Percentiles rank a stretch among this genome's conserved stretches.
These are phyloP conservation scores for Parachaetomium inaequale DNA, from an alignment of 495 filamentous ascomycete genomes.

Conservation along the genomic window DNA sequence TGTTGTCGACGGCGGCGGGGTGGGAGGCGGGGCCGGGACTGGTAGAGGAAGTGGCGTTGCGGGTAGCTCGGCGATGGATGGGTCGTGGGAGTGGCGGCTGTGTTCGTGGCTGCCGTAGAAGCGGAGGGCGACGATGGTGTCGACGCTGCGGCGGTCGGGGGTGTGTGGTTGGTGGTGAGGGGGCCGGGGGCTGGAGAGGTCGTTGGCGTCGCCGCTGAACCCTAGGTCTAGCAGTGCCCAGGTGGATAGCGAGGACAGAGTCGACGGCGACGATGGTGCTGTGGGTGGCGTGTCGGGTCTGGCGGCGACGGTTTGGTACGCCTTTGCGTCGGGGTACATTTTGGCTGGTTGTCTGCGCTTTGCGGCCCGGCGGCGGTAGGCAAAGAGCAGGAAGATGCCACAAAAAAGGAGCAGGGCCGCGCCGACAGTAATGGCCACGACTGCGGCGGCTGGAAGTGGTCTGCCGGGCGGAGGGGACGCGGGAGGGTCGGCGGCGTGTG, in stretches of 20 bases:
- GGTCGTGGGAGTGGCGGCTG: neutral
- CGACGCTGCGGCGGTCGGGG: conserved; percentile 16
- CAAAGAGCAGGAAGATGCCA: neutral
- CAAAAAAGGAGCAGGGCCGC: neutral
- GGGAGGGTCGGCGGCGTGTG: neutral
- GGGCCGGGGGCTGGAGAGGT: neutral
- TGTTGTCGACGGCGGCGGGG: conserved; percentile 3
- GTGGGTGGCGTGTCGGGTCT: conserved; percentile 5
- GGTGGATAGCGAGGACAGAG: conserved; percentile 7
- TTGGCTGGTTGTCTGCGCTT: conserved; percentile 3
- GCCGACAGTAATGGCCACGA: conserved; percentile 6
- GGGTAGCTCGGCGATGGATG: conserved; percentile 13
- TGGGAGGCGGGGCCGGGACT: neutral
- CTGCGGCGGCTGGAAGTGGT: neutral
- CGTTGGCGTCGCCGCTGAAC: neutral
- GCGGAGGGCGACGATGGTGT: conserved; percentile 18
- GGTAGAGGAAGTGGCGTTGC: neutral
- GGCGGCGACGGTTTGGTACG: conserved; percentile 7
- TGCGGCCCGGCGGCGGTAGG: conserved; percentile 4
- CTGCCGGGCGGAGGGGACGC: neutral
- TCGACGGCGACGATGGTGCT: neutral
- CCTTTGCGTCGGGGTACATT: neutral
- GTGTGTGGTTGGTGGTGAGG: conserved; percentile 3
- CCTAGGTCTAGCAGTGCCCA: conserved; percentile 6
- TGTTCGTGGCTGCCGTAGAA: conserved; percentile 10